These are phyloP conservation scores for Candida palmyrensis DNA, from an alignment of 805 yeast species.

Conservation along the genomic window DNA sequence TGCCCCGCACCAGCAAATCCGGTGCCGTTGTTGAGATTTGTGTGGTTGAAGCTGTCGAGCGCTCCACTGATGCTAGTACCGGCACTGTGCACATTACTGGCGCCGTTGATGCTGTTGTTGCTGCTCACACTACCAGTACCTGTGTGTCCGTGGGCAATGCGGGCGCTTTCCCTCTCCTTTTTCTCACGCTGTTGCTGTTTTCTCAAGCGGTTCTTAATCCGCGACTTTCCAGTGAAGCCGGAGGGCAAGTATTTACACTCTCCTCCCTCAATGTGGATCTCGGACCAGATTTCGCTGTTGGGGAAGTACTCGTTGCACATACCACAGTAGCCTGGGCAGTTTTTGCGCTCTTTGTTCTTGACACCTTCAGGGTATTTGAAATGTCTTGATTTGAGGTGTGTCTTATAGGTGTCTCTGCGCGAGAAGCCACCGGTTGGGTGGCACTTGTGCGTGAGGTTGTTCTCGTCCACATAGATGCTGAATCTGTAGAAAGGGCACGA, in stretches of 20 bases:
- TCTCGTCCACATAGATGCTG: slow-evolving; percentile 32
- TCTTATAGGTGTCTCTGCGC: slow-evolving; percentile 54
- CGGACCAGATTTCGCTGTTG: slow-evolving; percentile 48
- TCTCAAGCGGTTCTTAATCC: slow-evolving; percentile 38
- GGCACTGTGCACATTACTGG: too few relatives aligned
- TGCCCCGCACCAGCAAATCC: too few relatives aligned
- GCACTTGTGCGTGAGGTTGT: slow-evolving; percentile 40
- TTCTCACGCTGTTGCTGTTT: slow-evolving; percentile 19
- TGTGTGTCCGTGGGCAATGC: slow-evolving; percentile 13
- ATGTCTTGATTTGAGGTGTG: slow-evolving; percentile 53
- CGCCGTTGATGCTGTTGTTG: slow-evolving; percentile 8
- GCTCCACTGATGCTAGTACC: too few relatives aligned
- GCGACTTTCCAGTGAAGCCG: slow-evolving; percentile 41
- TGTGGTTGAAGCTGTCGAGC: background rate
- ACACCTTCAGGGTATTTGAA: slow-evolving; percentile 55
- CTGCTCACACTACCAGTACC: slow-evolving; percentile 8
- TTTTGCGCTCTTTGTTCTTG: slow-evolving; percentile 38
- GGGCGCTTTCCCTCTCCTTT: background rate
- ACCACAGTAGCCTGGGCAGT: slow-evolving; percentile 46
- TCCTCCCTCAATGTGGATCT: slow-evolving; percentile 45
- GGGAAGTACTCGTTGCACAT: slow-evolving; percentile 49
- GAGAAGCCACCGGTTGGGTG: slow-evolving; percentile 58
- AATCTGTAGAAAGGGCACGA: slow-evolving; percentile 47
- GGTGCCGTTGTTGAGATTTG: too few relatives aligned
- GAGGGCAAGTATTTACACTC: slow-evolving; percentile 41